These are phyloP conservation scores for Cytospora paraplurivora DNA, from an alignment of 2,329 filamentous ascomycete genomes.

Conservation along the genomic window DNA sequence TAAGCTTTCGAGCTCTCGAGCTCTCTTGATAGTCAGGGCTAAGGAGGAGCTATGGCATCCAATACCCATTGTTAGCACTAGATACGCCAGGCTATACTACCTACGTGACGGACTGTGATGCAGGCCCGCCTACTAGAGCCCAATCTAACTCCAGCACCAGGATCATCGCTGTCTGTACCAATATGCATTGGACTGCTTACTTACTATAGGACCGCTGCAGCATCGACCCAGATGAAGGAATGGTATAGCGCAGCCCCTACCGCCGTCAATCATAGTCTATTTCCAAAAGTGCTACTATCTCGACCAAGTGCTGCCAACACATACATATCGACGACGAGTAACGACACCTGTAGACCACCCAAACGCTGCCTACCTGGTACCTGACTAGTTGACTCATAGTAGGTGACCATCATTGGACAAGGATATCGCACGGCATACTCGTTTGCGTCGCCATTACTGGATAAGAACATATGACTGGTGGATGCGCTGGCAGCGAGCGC, in stretches of 20 bases:
- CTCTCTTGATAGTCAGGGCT: not conserved
- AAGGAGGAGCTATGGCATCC: slow-evolving; percentile 13
- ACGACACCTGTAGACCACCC: slow-evolving; percentile 2
- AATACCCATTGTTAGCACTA: not conserved
- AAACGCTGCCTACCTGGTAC: not conserved
- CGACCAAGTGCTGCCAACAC: slow-evolving; percentile 19
- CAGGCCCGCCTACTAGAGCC: not conserved
- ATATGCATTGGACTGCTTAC: not conserved
- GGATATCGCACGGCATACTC: not conserved
- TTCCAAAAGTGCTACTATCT: not conserved
- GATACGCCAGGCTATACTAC: not conserved
- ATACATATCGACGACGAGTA: slow-evolving; percentile 1
- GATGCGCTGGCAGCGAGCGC: slow-evolving; percentile 27
- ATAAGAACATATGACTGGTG: not conserved
- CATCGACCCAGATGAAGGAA: slow-evolving; percentile 17
- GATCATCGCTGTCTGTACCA: not conserved
- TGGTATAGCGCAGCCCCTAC: slow-evolving; percentile 4
- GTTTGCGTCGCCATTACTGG: slow-evolving; percentile 11
- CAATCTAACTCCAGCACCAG: not conserved
- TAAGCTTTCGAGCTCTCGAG: not conserved
- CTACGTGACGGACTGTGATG: not conserved
- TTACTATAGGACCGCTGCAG: slow-evolving; percentile 12
- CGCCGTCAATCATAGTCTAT: slow-evolving; percentile 9
- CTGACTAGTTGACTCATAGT: not conserved
- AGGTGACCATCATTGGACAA: not conserved